Conservation (phyloP, 805 yeast species). For the Lipomyces chichibuensis region DNA sequence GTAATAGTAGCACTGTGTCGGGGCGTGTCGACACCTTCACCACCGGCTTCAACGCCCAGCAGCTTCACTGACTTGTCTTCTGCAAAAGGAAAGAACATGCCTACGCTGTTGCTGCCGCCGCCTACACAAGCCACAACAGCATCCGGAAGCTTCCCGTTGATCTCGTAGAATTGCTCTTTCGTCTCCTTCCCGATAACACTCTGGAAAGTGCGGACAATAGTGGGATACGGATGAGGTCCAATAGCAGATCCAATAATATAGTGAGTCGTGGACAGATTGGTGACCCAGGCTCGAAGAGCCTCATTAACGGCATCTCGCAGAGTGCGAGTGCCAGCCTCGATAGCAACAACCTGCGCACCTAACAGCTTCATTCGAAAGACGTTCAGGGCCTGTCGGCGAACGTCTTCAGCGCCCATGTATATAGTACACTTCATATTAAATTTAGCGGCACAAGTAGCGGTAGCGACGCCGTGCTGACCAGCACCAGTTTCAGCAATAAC, state of each 20-base stretch:
- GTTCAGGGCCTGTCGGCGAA: slow-evolving; percentile 95
- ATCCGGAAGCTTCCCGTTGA: slow-evolving; percentile 87
- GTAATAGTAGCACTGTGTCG: slow-evolving; percentile 92
- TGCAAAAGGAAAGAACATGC: slow-evolving; percentile 94
- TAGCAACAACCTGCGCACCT: slow-evolving; percentile 95
- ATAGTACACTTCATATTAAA: slow-evolving; percentile 91
- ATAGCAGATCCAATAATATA: slow-evolving; percentile 97
- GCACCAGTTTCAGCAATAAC: slow-evolving; percentile 57
- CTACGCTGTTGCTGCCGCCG: slow-evolving; percentile 97
- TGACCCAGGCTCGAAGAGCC: slow-evolving; percentile 95
- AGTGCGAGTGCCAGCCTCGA: slow-evolving; percentile 92
- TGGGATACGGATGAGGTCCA: slow-evolving; percentile 99
- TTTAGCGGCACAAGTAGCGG: slow-evolving; percentile 56
- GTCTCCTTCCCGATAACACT: slow-evolving; percentile 95
- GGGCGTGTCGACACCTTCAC: slow-evolving; percentile 90
- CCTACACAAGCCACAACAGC: slow-evolving; percentile 98
- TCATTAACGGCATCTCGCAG: slow-evolving; percentile 97
- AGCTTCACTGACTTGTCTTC: slow-evolving; percentile 74
- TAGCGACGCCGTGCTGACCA: slow-evolving; percentile 57
- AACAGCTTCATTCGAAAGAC: slow-evolving; percentile 96
- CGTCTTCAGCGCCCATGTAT: slow-evolving; percentile 99
- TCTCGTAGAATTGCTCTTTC: slow-evolving; percentile 79
- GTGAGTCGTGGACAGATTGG: slow-evolving; percentile 82
- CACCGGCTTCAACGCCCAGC: slow-evolving; percentile 98
- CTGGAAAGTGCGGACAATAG: slow-evolving; percentile 97